A percentile compares a stretch with the other conserved stretches of the same genome.
These are phyloP conservation scores for Macrolepiota dolichaula DNA, from an alignment of 768 basidiomycete species.

Conservation along the genomic window DNA sequence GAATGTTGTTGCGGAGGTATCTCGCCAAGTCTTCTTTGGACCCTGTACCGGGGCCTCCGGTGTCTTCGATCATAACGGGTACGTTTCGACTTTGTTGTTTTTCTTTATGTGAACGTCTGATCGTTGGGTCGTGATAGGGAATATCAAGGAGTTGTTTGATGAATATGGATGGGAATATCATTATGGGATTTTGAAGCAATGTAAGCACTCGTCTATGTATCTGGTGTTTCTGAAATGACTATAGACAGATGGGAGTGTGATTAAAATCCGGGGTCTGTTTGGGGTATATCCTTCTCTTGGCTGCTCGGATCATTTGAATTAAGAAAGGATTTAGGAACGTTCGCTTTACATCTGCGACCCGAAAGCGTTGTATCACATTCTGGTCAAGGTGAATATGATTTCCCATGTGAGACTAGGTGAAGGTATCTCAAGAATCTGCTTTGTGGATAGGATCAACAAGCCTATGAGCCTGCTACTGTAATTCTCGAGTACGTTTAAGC, in stretches of 20 bases:
- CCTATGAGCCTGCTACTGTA: constrained; percentile 24
- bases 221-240: neutral
- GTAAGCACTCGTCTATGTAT: constrained; percentile 14
- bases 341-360: constrained; percentile 41
- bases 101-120: neutral
- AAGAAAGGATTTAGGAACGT: constrained; percentile 18
- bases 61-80: neutral
- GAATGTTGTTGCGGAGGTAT: neutral
- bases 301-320: neutral
- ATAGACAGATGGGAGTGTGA: constrained; percentile 28
- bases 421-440: neutral
- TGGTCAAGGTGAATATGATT: constrained; percentile 31
- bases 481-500: constrained; percentile 22
- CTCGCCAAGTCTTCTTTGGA: neutral
- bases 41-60: neutral
- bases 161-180: constrained; percentile 34
- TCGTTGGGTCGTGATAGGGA: constrained; percentile 22
- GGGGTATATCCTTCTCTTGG: constrained; percentile 24
- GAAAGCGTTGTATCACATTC: constrained; percentile 40
- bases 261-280: constrained; percentile 29
- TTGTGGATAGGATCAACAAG: constrained; percentile 25
- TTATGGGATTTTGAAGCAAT: constrained; percentile 27
- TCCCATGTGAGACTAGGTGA: neutral
- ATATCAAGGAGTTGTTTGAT: constrained; percentile 30
- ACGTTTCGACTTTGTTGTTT: neutral